phyloP scores from a whole-genome alignment of 257 asterid genomes.

The Ocimum tenuiflorum region DNA sequence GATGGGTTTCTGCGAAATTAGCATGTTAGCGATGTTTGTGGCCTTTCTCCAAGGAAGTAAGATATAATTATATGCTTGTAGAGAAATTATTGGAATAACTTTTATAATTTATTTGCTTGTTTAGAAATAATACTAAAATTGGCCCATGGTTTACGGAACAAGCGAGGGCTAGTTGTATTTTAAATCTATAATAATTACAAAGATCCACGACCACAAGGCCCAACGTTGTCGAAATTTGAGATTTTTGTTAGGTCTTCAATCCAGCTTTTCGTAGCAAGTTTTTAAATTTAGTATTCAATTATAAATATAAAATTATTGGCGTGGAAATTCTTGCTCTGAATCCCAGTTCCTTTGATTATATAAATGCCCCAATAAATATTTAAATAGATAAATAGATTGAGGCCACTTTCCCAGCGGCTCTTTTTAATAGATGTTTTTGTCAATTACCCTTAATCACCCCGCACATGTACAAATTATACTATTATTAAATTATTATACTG shows the following conservation, averaged over 20 bases:
- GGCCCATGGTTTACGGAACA: conserved; percentile 35
- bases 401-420: too few species aligned
- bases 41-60: background rate
- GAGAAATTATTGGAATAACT: too few species aligned
- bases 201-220: conserved; percentile 34
- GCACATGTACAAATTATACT: too few species aligned
- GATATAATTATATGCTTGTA: too few species aligned
- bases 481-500: too few species aligned
- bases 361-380: background rate
- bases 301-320: conserved; percentile 13
- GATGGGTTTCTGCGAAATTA: too few species aligned
- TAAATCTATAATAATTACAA: background rate
- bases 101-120: too few species aligned
- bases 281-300: conserved; percentile 9
- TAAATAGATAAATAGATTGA: background rate
- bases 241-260: conserved; percentile 22
- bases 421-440: too few species aligned
- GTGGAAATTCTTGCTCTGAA: too few species aligned
- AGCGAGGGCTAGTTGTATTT: conserved; percentile 13
- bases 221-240: conserved; percentile 34
- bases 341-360: background rate
- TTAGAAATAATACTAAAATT: conserved; percentile 24
- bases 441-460: too few species aligned
- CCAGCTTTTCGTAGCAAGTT: conserved; percentile 20
- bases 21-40: background rate